Evolutionary conservation across 495 filamentous ascomycete species (phyloP).

Genomic region (Aspergillus wentii): DNA sequence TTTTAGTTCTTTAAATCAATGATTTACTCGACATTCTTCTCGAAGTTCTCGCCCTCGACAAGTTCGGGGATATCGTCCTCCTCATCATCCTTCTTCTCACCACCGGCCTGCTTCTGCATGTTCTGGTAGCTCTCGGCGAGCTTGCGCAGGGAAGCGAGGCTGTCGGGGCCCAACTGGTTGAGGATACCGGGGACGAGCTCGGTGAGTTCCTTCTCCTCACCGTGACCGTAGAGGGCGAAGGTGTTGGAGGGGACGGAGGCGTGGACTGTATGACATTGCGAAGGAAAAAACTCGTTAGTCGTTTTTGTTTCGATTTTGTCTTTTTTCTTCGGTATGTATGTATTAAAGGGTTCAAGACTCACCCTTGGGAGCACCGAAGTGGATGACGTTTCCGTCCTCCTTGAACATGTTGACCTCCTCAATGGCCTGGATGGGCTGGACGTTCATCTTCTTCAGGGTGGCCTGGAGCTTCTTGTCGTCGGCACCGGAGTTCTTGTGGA

Average conservation of each 20-base stretch:
- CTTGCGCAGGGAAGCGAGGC: slow-evolving; percentile 95
- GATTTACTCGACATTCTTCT: slow-evolving; percentile 86
- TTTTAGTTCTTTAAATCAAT: not conserved
- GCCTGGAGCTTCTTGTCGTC: slow-evolving; percentile 99
- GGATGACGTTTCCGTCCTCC: slow-evolving; percentile 98
- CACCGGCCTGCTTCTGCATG: slow-evolving; percentile 90
- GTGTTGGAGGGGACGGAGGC: slow-evolving; percentile 94
- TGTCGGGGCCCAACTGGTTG: slow-evolving; percentile 98
- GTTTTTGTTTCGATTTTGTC: slow-evolving; percentile 1
- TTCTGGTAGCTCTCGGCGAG: slow-evolving; percentile 99
- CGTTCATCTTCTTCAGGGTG: slow-evolving; percentile 90
- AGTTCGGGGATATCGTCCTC: slow-evolving; percentile 93
- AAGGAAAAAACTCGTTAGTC: not conserved
- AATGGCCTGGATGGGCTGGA: slow-evolving; percentile 95
- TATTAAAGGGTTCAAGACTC: slow-evolving; percentile 19
- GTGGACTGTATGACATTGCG: slow-evolving; percentile 62
- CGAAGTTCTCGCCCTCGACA: slow-evolving; percentile 94
- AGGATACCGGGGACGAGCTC: slow-evolving; percentile 99
- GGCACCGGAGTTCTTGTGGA: slow-evolving; percentile 79
- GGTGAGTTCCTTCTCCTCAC: slow-evolving; percentile 99
- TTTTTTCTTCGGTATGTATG: not conserved
- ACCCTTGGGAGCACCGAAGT: slow-evolving; percentile 98
- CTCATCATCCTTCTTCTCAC: slow-evolving; percentile 66
- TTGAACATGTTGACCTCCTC: slow-evolving; percentile 99
- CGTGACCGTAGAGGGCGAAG: slow-evolving; percentile 98